A percentile compares a stretch with the other conserved stretches of the same genome.
These are phyloP conservation scores for Fusarium mundagurra DNA, from an alignment of 2,329 filamentous ascomycete species.

Conservation along the genomic window DNA sequence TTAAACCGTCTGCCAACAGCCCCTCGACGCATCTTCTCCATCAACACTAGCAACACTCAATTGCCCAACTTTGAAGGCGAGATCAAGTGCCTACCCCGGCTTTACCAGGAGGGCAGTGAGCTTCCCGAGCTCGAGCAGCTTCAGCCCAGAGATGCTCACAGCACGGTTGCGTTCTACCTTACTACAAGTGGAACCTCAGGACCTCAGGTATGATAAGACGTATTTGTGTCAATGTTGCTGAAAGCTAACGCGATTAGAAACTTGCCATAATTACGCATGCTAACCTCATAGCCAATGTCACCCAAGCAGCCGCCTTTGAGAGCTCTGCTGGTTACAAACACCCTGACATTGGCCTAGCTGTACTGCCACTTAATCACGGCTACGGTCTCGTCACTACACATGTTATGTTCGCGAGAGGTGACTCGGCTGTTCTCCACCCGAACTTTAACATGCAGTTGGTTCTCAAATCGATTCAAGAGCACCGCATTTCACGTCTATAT, in stretches of 20 bases:
- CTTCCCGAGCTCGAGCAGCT: background rate
- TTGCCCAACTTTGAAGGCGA: background rate
- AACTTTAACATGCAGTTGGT: background rate
- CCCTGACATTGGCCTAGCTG: background rate
- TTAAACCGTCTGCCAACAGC: background rate
- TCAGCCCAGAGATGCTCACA: background rate
- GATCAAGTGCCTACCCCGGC: background rate
- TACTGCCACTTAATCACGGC: background rate
- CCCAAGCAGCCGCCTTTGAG: background rate
- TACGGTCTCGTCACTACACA: background rate
- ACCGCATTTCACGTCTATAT: background rate
- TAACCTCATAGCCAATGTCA: background rate
- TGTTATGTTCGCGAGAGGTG: background rate
- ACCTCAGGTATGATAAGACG: background rate
- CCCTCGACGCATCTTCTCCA: background rate
- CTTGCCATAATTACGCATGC: background rate
- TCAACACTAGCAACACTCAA: background rate
- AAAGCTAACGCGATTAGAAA: background rate
- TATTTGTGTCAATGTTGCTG: fast-evolving
- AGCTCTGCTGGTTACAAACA: background rate
- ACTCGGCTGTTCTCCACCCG: background rate
- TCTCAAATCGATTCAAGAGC: background rate
- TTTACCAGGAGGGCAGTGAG: background rate
- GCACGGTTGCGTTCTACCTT: background rate
- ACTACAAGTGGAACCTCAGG: background rate